These are phyloP conservation scores for Phaeoacremonium minimum DNA, from an alignment of 2,329 filamentous ascomycete genomes.

Conservation along the genomic window DNA sequence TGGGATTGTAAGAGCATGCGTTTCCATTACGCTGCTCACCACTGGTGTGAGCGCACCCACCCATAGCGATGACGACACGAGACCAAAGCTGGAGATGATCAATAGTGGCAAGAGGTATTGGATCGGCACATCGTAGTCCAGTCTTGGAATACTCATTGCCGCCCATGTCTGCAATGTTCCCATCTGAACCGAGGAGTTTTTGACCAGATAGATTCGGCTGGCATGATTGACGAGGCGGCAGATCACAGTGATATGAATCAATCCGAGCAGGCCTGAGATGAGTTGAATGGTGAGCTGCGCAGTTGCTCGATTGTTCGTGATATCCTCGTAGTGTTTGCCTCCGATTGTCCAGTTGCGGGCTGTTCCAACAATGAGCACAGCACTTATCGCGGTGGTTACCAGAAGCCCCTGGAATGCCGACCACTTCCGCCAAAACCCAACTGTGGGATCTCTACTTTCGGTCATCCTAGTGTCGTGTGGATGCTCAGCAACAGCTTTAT, in stretches of 20 bases:
- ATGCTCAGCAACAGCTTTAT: too few relatives aligned
- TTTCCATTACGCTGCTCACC: constrained; percentile 5
- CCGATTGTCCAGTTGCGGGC: background rate
- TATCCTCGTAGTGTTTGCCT: background rate
- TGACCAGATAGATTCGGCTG: background rate
- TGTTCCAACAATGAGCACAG: background rate
- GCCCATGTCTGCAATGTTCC: background rate
- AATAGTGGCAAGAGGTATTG: background rate
- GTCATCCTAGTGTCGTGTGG: too few relatives aligned
- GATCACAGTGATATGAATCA: background rate
- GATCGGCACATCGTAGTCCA: background rate
- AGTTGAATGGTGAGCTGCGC: background rate
- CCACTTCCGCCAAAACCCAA: background rate
- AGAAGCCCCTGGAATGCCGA: background rate
- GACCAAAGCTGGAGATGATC: background rate
- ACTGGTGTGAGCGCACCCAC: constrained; percentile 17
- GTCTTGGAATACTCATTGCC: background rate
- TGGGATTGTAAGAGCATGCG: constrained; percentile 12
- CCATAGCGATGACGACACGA: constrained; percentile 8
- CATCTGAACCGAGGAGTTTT: background rate
- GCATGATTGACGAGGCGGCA: background rate
- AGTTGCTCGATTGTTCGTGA: background rate
- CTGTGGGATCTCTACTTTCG: too few relatives aligned
- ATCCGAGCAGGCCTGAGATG: background rate
- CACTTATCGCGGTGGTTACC: background rate